These are phyloP conservation scores for Trametes coccinea DNA, from an alignment of 768 basidiomycete species.

Conservation along the genomic window DNA sequence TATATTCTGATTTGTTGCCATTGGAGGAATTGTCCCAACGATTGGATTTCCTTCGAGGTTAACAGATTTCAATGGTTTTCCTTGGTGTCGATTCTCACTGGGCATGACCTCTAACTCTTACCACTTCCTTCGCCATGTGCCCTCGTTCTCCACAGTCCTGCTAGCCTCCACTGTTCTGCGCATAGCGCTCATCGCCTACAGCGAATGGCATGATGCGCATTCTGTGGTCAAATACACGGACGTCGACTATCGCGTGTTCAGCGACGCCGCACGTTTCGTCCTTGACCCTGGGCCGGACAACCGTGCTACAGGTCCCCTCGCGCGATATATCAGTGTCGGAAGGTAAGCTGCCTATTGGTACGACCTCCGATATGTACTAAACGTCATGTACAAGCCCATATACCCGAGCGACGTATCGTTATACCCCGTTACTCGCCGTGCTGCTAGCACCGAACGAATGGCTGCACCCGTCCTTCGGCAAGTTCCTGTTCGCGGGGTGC, in stretches of 20 bases:
- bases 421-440: conserved; percentile 89
- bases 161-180: conserved; percentile 58
- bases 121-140: conserved; percentile 19
- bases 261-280: conserved; percentile 81
- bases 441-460: conserved; percentile 79
- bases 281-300: conserved; percentile 43
- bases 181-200: conserved; percentile 74
- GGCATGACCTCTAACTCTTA: conserved; percentile 17
- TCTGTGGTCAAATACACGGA: conserved; percentile 96
- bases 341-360: conserved; percentile 56
- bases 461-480: conserved; percentile 86
- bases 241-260: conserved; percentile 94
- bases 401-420: conserved; percentile 88
- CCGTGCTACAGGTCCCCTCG: conserved; percentile 61
- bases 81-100: too few relatives aligned
- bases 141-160: conserved; percentile 56
- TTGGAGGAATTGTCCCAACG: too few relatives aligned
- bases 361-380: not conserved
- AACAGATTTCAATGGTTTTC: too few relatives aligned
- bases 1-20: too few relatives aligned
- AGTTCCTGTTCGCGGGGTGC: conserved; percentile 81
- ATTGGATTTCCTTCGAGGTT: too few relatives aligned
- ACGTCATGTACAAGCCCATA: conserved; percentile 66
- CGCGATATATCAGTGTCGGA: conserved; percentile 52
- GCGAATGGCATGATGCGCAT: conserved; percentile 85